These are phyloP conservation scores for Trametes cingulata DNA, from an alignment of 768 basidiomycete species.

Conservation along the genomic window DNA sequence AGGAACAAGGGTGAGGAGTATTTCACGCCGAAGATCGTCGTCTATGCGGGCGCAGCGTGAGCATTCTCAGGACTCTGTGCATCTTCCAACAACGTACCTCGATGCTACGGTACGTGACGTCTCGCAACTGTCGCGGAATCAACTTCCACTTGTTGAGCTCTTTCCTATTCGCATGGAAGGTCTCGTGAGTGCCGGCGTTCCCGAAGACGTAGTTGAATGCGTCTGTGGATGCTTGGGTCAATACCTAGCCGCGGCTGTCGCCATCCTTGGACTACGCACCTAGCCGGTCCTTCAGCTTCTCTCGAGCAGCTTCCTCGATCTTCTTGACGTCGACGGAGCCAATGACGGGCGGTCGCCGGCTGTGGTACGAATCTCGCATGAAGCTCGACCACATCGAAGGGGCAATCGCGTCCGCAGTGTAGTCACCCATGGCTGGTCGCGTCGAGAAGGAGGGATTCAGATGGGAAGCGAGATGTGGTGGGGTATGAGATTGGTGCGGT, in stretches of 20 bases:
- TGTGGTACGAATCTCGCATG: constrained; percentile 26
- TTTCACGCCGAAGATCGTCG: constrained; percentile 68
- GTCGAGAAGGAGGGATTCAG: too few species aligned
- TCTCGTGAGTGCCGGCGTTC: constrained; percentile 71
- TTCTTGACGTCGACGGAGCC: constrained; percentile 64
- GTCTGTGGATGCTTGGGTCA: constrained; percentile 34
- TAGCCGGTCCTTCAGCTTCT: constrained; percentile 57
- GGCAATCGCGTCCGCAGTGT: too few species aligned
- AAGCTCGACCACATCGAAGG: constrained; percentile 22
- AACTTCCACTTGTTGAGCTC: constrained; percentile 71
- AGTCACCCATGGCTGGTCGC: too few species aligned
- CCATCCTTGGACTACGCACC: constrained; percentile 38
- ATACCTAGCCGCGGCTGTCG: not conserved
- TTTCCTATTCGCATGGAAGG: constrained; percentile 63
- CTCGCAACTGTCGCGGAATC: constrained; percentile 79
- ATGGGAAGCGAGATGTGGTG: too few species aligned
- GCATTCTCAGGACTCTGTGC: not conserved
- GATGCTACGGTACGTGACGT: constrained; percentile 58
- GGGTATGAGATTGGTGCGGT: too few species aligned
- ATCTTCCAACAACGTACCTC: constrained; percentile 45
- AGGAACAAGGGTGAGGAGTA: constrained; percentile 63
- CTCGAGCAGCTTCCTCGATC: constrained; percentile 66
- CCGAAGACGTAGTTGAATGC: constrained; percentile 78
- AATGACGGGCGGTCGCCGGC: constrained; percentile 32
- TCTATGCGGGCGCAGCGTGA: constrained; percentile 39